phyloP scores from a whole-genome alignment of 1,139 yeast genomes.

The Hansenula lynferdii region DNA sequence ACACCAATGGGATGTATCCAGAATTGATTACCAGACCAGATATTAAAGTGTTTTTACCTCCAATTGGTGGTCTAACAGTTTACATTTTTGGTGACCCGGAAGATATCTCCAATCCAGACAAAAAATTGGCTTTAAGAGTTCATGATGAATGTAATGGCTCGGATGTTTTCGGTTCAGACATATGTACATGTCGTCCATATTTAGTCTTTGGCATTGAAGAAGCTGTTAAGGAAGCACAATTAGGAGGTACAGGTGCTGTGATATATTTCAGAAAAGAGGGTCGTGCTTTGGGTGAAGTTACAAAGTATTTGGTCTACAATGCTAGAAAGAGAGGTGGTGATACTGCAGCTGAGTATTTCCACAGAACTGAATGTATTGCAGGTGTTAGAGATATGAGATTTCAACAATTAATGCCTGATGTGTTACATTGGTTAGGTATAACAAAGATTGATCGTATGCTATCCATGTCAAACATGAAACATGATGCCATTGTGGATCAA shows the following conservation, averaged over 20 bases:
- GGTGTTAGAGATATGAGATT: constrained; percentile 64
- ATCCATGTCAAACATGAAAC: constrained; percentile 63
- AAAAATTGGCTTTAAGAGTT: constrained; percentile 47
- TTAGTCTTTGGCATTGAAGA: constrained; percentile 56
- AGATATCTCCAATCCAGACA: constrained; percentile 41
- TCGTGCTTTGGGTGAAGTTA: constrained; percentile 60
- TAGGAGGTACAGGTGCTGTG: constrained; percentile 56
- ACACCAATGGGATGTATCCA: constrained; percentile 63
- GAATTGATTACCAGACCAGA: constrained; percentile 60
- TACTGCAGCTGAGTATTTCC: constrained; percentile 58
- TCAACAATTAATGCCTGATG: constrained; percentile 66
- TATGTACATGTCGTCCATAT: constrained; percentile 63
- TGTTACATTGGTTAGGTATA: constrained; percentile 57
- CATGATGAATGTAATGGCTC: constrained; percentile 66
- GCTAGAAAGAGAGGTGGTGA: constrained; percentile 65
- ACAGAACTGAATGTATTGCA: constrained; percentile 60
- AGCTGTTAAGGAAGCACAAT: constrained; percentile 60
- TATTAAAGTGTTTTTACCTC: constrained; percentile 55
- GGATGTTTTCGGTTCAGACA: constrained; percentile 60
- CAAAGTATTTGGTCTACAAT: constrained; percentile 59
- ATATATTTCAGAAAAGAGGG: constrained; percentile 63
- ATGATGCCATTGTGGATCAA: constrained; percentile 58
- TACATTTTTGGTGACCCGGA: constrained; percentile 58
- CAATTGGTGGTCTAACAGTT: constrained; percentile 59
- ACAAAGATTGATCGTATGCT: constrained; percentile 56